Conservation (phyloP, 1,139 yeast species). For the Lodderomyces metapsilosis region DNA sequence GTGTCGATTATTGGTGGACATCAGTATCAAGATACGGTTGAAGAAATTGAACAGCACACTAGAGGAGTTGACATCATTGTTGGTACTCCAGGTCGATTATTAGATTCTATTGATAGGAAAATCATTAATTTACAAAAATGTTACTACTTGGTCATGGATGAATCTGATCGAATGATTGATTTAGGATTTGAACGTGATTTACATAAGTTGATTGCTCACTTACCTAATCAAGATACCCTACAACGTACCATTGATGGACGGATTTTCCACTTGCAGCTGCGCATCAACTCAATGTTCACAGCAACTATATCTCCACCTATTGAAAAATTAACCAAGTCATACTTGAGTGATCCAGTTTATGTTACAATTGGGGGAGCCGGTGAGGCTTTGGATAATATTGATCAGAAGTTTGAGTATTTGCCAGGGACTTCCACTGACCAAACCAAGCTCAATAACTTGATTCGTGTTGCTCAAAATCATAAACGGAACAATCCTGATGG, state of each 20-base stretch:
- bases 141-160: constrained; percentile 76
- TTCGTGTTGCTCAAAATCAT: constrained; percentile 22
- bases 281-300: constrained; percentile 80
- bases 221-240: constrained; percentile 35
- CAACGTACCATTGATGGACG: constrained; percentile 21
- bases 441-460: constrained; percentile 24
- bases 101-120: constrained; percentile 74
- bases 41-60: constrained; percentile 13
- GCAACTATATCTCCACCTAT: constrained; percentile 86
- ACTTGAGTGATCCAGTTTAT: constrained; percentile 60
- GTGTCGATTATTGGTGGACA: constrained; percentile 90
- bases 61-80: constrained; percentile 76
- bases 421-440: constrained; percentile 11
- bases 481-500: constrained; percentile 31
- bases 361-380: constrained; percentile 61
- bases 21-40: constrained; percentile 70
- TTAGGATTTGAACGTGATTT: constrained; percentile 89
- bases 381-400: constrained; percentile 65
- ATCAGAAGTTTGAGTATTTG: constrained; percentile 61
- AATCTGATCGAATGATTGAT: constrained; percentile 94
- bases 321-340: constrained; percentile 61
- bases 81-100: constrained; percentile 90
- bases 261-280: constrained; percentile 28
- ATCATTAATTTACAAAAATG: constrained; percentile 61
- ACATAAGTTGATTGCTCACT: constrained; percentile 49